These are phyloP conservation scores for Plantago major DNA, from an alignment of 257 asterid genomes.

Conservation along the genomic window DNA sequence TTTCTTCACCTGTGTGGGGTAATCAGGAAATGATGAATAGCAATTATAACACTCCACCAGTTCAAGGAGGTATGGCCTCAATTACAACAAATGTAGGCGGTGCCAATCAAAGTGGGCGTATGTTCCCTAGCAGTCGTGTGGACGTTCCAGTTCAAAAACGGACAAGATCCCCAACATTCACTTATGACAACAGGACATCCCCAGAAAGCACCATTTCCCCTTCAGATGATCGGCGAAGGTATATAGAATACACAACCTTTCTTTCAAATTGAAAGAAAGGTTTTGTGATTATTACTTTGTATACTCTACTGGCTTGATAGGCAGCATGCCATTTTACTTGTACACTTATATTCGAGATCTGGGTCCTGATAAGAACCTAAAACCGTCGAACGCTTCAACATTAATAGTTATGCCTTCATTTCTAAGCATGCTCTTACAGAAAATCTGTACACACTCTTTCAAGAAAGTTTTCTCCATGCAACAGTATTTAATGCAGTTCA, in stretches of 20 bases:
- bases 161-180: slow-evolving; percentile 58
- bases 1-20: slow-evolving; percentile 33
- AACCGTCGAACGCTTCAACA: too few relatives aligned
- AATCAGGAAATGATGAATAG: slow-evolving; percentile 34
- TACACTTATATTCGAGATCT: background rate
- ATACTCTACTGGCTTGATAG: background rate
- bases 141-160: slow-evolving; percentile 48
- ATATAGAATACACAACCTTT: slow-evolving; percentile 14
- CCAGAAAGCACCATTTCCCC: slow-evolving; percentile 27
- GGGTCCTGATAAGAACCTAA: too few relatives aligned
- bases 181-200: slow-evolving; percentile 32
- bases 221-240: slow-evolving; percentile 48
- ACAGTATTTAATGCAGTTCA: too few relatives aligned
- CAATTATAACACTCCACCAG: slow-evolving; percentile 31
- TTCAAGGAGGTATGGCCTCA: slow-evolving; percentile 31
- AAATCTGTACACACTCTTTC: too few relatives aligned
- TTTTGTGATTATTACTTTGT: too few relatives aligned
- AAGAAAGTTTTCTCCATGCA: too few relatives aligned
- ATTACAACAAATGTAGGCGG: slow-evolving; percentile 21
- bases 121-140: slow-evolving; percentile 37
- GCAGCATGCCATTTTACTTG: background rate
- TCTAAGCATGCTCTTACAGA: too few relatives aligned
- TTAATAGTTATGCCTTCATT: too few relatives aligned
- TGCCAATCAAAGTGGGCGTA: slow-evolving; percentile 37
- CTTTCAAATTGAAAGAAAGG: too few relatives aligned